A percentile compares a stretch with the other conserved stretches of the same genome.
Conservation (phyloP, 2,329 filamentous ascomycete genomes). For the Curvularia verruculosa region DNA sequence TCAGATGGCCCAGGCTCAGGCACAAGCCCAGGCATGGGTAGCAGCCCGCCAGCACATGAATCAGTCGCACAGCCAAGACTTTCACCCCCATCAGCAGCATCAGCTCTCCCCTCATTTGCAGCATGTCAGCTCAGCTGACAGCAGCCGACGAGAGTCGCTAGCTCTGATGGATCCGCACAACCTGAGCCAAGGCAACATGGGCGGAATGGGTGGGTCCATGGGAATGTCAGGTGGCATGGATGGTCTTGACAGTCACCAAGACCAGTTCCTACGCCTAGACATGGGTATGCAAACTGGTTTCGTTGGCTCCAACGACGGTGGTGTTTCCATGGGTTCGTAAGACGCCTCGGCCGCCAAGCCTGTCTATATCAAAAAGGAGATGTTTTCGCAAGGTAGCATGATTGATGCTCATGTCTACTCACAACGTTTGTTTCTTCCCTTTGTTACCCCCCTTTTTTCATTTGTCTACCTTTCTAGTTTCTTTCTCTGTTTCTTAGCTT, state of each 20-base stretch:
- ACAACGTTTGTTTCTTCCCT: constrained; percentile 3
- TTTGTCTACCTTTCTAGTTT: constrained; percentile 10
- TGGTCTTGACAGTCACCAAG: constrained; percentile 40
- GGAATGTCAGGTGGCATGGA: constrained; percentile 42
- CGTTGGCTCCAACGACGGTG: constrained; percentile 34
- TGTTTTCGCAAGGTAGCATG: constrained; percentile 11
- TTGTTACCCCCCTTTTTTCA: constrained; percentile 3
- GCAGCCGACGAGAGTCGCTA: constrained; percentile 39
- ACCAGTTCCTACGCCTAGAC: constrained; percentile 43
- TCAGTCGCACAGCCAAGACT: constrained; percentile 43
- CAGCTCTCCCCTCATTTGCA: constrained; percentile 33
- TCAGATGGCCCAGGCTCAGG: constrained; percentile 35
- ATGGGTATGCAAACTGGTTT: constrained; percentile 40
- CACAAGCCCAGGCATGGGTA: constrained; percentile 39
- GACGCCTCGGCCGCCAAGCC: neutral
- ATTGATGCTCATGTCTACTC: constrained; percentile 8
- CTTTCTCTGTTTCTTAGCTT: constrained; percentile 7
- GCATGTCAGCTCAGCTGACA: constrained; percentile 40
- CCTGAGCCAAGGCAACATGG: constrained; percentile 26
- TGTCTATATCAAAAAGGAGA: constrained; percentile 7
- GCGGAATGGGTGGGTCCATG: constrained; percentile 20
- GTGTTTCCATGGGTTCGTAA: constrained; percentile 26
- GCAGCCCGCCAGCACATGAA: constrained; percentile 48
- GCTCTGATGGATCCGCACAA: constrained; percentile 41
- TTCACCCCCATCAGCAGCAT: constrained; percentile 39